Base-by-base conservation (phyloP, 768 basidiomycete genomes). In the Sarcodon sp. region DNA sequence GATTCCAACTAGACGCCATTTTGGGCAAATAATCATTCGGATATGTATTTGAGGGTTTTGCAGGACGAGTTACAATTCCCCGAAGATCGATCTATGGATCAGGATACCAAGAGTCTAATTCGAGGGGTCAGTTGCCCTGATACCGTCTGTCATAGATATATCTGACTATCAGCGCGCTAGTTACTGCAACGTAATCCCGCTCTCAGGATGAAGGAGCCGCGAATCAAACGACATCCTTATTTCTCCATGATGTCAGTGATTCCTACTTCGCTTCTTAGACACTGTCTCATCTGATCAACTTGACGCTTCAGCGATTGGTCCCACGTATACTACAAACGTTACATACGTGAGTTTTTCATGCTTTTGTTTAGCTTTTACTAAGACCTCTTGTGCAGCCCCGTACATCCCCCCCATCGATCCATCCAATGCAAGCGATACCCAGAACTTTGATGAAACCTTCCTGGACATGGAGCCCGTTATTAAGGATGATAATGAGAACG, bases 361-460 rank as follows among this genome's bases (percentile, higher is more conserved):
- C 46, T 37, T 44, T 38, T 27, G 35, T 4, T 44, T 10, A 37
- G 18, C 48, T 11, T 45, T 31, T 53, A 51, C 55, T 54, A 46
- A 48, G 50, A 15, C 54, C 21, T 47, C 41, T 41, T 48, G 13
- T 51, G 27, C 54, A 90, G 87, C 91, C 66, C 89, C 89, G 38
- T 91, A 92, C 72, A 89, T 91, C 59, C 90, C 89, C 12, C 85
- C 85, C 32, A 88, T 91, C 60, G 88, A 93, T 61, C 85, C 87
- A 16, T 77, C 78, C 38, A 89, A 94, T 66, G 92, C 92, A 51
- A 81, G 83, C 57, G 96, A 99, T 75, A 93, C 89, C 54, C 88
- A 89, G 63, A 97, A 98, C 66, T 99, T 98, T 64, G 94, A 98
- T 64, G 88, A 93, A 53, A 83, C 88, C 36, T 98, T 96, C 79